Evolutionary conservation across 257 asterid species (phyloP).

Genomic region (Knoxia roxburghii): DNA sequence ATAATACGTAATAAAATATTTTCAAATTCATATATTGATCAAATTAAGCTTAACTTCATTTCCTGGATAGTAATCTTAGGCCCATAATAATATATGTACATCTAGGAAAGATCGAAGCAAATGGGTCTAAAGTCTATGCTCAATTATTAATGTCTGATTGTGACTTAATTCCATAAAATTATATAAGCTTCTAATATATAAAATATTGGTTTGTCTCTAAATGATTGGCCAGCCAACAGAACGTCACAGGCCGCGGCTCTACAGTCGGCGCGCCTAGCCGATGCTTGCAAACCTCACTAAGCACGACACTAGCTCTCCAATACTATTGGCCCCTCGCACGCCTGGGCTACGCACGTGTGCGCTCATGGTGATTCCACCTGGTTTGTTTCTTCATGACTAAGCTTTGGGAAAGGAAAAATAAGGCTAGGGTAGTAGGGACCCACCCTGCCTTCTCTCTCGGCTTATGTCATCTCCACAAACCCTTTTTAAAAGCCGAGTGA

Average conservation of each 20-base stretch:
- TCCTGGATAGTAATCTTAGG: too few relatives aligned
- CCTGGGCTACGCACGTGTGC: conserved; percentile 26
- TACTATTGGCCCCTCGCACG: conserved; percentile 20
- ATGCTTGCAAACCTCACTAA: neutral
- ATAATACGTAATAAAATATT: too few relatives aligned
- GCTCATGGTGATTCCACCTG: conserved; percentile 15
- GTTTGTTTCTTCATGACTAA: conserved; percentile 71
- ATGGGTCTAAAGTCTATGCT: neutral
- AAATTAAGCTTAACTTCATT: too few relatives aligned
- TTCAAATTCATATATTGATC: too few relatives aligned
- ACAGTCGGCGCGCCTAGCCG: conserved; percentile 17
- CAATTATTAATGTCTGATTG: neutral
- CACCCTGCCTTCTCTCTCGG: too few relatives aligned
- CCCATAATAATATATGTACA: too few relatives aligned
- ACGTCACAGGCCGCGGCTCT: conserved; percentile 3
- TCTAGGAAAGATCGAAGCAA: neutral
- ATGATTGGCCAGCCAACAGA: conserved; percentile 7
- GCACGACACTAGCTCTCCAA: conserved; percentile 9
- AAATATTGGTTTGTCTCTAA: conserved; percentile 1
- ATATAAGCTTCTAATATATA: too few relatives aligned
- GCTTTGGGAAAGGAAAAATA: conserved; percentile 41
- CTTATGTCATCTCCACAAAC: conserved; percentile 9
- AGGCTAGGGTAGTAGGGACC: too few relatives aligned
- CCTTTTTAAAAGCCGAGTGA: conserved; percentile 29
- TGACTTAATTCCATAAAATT: too few relatives aligned